These are phyloP conservation scores for Geotrichum cucujoidarum DNA, from an alignment of 1,139 yeast genomes.

Conservation along the genomic window DNA sequence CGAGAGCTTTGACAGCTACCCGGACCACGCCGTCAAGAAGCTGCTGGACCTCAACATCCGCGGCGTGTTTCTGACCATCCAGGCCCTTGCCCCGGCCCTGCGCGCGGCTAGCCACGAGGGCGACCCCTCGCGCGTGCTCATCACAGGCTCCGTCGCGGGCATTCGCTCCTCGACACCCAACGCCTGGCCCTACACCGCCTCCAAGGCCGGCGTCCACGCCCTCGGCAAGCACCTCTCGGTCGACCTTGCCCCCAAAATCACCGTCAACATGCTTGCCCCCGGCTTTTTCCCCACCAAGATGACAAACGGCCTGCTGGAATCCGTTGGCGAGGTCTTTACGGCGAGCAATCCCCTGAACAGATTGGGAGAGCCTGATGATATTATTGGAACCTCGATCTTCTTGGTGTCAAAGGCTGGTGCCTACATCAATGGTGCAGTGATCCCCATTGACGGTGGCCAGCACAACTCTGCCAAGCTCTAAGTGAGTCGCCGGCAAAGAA, in stretches of 20 bases:
- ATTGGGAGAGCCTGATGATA: slow-evolving; percentile 59
- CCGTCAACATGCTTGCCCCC: slow-evolving; percentile 67
- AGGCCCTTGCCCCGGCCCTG: slow-evolving; percentile 55
- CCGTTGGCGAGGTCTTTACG: slow-evolving; percentile 45
- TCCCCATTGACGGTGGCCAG: slow-evolving; percentile 73
- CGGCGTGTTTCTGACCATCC: slow-evolving; percentile 68
- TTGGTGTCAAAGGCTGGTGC: slow-evolving; percentile 54
- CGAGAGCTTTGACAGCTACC: slow-evolving; percentile 56
- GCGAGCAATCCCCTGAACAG: slow-evolving; percentile 57
- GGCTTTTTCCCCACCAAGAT: slow-evolving; percentile 77
- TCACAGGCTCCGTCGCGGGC: slow-evolving; percentile 58
- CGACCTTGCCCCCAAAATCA: slow-evolving; percentile 61
- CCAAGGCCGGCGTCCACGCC: slow-evolving; percentile 75
- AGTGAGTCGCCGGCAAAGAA: too few relatives aligned
- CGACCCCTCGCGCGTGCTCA: slow-evolving; percentile 63
- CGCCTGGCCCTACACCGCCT: slow-evolving; percentile 66
- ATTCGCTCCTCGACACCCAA: slow-evolving; percentile 51
- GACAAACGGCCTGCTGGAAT: slow-evolving; percentile 59
- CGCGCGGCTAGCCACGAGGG: slow-evolving; percentile 44
- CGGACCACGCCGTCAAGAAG: slow-evolving; percentile 58
- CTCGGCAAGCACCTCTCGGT: slow-evolving; percentile 59
- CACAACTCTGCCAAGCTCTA: slow-evolving; percentile 29
- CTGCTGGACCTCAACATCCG: slow-evolving; percentile 61
- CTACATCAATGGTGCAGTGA: slow-evolving; percentile 64
- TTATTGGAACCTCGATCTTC: slow-evolving; percentile 56